Evolutionary conservation across 768 basidiomycete species (phyloP).

Genomic region (Holtermanniella nyarrowii): DNA sequence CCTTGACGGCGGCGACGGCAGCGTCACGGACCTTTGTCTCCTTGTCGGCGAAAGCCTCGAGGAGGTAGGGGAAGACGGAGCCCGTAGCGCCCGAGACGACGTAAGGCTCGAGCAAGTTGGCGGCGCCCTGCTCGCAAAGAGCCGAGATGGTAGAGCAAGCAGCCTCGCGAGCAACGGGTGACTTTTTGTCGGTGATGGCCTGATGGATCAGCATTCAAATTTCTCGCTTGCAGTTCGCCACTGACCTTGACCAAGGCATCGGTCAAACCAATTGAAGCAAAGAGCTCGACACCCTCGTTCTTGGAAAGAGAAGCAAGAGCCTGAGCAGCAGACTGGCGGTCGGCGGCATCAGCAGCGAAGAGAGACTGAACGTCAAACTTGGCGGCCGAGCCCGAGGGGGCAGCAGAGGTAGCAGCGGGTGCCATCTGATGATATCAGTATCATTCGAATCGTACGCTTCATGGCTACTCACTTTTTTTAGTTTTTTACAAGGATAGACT

Average conservation of each 20-base stretch:
- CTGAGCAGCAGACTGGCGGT: slow-evolving; percentile 61
- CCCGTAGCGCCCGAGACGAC: slow-evolving; percentile 59
- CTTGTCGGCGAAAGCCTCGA: slow-evolving; percentile 93
- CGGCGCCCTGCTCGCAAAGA: slow-evolving; percentile 58
- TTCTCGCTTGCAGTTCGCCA: background rate
- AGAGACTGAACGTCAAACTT: slow-evolving; percentile 60
- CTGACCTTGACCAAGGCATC: slow-evolving; percentile 58
- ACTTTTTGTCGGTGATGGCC: slow-evolving; percentile 92
- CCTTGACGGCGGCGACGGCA: slow-evolving; percentile 70
- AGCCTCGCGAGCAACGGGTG: slow-evolving; percentile 78
- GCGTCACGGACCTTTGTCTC: slow-evolving; percentile 75
- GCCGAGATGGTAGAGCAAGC: slow-evolving; percentile 62
- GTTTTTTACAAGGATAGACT: too few species aligned
- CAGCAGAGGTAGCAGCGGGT: slow-evolving; percentile 48
- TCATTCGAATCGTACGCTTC: too few species aligned
- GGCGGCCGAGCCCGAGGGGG: slow-evolving; percentile 53
- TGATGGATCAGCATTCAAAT: slow-evolving; percentile 4
- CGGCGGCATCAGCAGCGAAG: slow-evolving; percentile 74
- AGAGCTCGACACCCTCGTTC: slow-evolving; percentile 72
- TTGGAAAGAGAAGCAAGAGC: slow-evolving; percentile 62
- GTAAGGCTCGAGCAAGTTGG: slow-evolving; percentile 74
- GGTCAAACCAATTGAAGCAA: slow-evolving; percentile 58
- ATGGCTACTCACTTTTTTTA: too few species aligned
- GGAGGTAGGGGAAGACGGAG: slow-evolving; percentile 71
- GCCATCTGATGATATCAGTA: slow-evolving; percentile 48